These are phyloP conservation scores for Tricholoma sp. DNA, from an alignment of 768 basidiomycete genomes.

Conservation along the genomic window DNA sequence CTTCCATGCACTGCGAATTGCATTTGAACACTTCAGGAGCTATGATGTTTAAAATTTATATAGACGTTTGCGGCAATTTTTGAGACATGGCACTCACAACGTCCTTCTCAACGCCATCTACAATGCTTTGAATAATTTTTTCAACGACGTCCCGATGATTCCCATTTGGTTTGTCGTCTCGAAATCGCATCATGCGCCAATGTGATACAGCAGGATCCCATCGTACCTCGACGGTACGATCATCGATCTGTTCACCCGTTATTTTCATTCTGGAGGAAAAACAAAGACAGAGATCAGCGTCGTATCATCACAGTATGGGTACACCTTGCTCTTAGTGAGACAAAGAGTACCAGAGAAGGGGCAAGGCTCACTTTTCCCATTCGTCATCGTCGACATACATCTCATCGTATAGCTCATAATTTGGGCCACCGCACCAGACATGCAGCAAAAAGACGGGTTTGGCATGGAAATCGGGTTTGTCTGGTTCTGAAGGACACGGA, in stretches of 20 bases:
- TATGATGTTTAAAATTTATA: slow-evolving; percentile 22
- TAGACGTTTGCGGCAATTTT: slow-evolving; percentile 9
- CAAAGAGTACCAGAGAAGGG: slow-evolving; percentile 5
- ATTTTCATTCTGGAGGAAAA: slow-evolving; percentile 62
- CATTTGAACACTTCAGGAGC: slow-evolving; percentile 61
- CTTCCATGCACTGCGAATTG: slow-evolving; percentile 75
- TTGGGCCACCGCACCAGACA: slow-evolving; percentile 73
- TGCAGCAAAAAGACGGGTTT: slow-evolving; percentile 86
- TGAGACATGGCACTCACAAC: slow-evolving; percentile 44
- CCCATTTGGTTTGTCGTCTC: slow-evolving; percentile 91
- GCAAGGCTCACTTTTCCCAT: slow-evolving; percentile 78
- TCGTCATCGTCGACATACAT: slow-evolving; percentile 85
- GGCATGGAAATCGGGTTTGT: slow-evolving; percentile 70
- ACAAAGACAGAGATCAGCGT: slow-evolving; percentile 6
- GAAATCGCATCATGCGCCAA: slow-evolving; percentile 91
- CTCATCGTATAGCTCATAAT: slow-evolving; percentile 80
- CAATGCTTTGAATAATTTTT: slow-evolving; percentile 86
- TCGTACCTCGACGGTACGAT: slow-evolving; percentile 89
- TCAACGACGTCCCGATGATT: slow-evolving; percentile 84
- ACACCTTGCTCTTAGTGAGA: slow-evolving; percentile 11
- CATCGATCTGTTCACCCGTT: slow-evolving; percentile 83
- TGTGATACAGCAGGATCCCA: slow-evolving; percentile 67
- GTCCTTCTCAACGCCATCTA: slow-evolving; percentile 90
- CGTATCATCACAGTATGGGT: neutral
- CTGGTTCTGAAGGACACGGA: slow-evolving; percentile 43